phyloP scores from a whole-genome alignment of 345 rosid species.

The Cochlearia excelsa region DNA sequence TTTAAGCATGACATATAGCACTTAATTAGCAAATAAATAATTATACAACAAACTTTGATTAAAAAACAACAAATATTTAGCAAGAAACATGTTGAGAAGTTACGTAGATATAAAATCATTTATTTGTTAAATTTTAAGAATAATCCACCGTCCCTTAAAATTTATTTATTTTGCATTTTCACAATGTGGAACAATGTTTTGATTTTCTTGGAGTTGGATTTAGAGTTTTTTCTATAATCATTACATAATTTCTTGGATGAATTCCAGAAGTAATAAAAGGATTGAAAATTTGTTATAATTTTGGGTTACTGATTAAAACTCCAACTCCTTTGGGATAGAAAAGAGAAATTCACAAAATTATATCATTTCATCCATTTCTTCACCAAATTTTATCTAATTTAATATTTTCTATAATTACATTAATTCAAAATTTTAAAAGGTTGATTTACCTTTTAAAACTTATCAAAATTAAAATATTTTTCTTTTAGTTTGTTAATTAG shows the following conservation, averaged over 20 bases:
- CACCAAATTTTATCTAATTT: too few relatives aligned
- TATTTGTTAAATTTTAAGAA: too few relatives aligned
- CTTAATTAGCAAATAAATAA: neutral
- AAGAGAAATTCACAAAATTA: neutral
- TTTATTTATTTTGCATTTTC: neutral
- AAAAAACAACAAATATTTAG: neutral
- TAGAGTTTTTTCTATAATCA: neutral
- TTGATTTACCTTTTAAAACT: too few relatives aligned
- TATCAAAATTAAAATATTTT: too few relatives aligned
- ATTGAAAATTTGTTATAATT: neutral
- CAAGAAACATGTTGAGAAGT: too few relatives aligned
- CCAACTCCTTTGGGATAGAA: constrained; percentile 4
- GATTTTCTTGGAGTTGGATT: neutral
- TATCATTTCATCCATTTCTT: too few relatives aligned
- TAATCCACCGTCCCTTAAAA: too few relatives aligned
- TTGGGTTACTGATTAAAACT: constrained; percentile 4
- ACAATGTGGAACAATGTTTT: neutral
- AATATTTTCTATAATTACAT: too few relatives aligned
- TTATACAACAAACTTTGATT: neutral
- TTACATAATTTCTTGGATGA: constrained; percentile 1
- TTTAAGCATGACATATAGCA: neutral
- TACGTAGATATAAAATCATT: too few relatives aligned
- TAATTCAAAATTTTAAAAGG: too few relatives aligned
- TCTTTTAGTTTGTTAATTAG: too few relatives aligned
- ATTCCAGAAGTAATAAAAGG: neutral